Conservation (phyloP, 2,329 filamentous ascomycete genomes). For the Alternaria sp. region DNA sequence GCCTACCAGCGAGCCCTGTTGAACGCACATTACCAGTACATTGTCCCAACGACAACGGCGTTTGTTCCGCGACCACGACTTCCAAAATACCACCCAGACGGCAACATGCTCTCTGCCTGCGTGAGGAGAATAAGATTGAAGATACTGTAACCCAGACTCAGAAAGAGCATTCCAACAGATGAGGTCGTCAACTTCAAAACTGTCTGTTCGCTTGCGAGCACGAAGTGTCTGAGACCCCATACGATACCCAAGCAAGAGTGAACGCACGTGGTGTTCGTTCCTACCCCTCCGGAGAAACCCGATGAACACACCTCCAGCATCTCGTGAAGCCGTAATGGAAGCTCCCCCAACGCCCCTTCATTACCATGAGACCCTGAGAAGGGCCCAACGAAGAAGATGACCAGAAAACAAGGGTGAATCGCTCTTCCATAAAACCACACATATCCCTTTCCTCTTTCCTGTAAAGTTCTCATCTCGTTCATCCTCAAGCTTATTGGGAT, state of each 20-base stretch:
- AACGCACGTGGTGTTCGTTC: not conserved
- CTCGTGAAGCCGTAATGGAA: not conserved
- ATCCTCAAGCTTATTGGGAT: not conserved
- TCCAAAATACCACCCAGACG: not conserved
- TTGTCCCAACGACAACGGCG: not conserved
- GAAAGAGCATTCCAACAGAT: not conserved
- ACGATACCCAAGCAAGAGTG: no score
- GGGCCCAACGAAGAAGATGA: not conserved
- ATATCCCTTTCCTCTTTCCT: not conserved
- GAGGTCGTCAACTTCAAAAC: not conserved
- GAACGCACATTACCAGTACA: not conserved
- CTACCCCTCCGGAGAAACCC: not conserved
- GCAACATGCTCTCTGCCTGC: not conserved
- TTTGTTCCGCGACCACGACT: not conserved
- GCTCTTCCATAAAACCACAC: not conserved
- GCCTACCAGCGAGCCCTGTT: not conserved
- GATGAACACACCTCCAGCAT: not conserved
- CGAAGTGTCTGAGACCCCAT: not conserved
- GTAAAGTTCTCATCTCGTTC: not conserved
- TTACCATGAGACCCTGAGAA: not conserved
- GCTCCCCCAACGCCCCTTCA: not conserved
- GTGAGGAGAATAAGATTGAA: not conserved
- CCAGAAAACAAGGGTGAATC: not conserved
- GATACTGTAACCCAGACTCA: not conserved
- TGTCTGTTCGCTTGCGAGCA: not conserved